phyloP scores from a whole-genome alignment of 768 basidiomycete species.

The Exidia glandulosa region DNA sequence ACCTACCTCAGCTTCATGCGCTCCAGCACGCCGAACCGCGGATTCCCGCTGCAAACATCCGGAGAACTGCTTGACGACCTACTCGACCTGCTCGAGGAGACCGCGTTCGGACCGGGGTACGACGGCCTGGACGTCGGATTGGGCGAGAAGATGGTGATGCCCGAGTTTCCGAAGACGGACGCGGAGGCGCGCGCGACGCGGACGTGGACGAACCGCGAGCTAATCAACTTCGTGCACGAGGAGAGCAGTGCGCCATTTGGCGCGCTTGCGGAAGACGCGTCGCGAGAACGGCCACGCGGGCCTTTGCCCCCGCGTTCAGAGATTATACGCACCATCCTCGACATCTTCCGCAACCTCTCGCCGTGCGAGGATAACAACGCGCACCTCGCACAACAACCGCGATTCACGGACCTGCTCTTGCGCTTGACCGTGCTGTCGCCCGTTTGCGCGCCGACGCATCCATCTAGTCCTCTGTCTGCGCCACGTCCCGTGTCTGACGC shows the following conservation, averaged over 20 bases:
- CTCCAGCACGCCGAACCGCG: constrained; percentile 39
- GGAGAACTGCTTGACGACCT: constrained; percentile 77
- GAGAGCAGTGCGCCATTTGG: constrained; percentile 51
- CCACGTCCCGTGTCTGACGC: constrained; percentile 37
- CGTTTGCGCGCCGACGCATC: background rate
- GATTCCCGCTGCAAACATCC: constrained; percentile 68
- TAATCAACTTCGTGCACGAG: constrained; percentile 49
- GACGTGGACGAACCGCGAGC: constrained; percentile 54
- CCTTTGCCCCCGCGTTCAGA: constrained; percentile 60
- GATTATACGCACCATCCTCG: constrained; percentile 55
- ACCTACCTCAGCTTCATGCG: constrained; percentile 72
- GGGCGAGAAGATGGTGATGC: background rate
- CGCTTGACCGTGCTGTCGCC: constrained; percentile 47
- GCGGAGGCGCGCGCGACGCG: constrained; percentile 13
- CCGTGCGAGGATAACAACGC: constrained; percentile 57
- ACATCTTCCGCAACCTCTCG: constrained; percentile 83
- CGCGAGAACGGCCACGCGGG: constrained; percentile 32
- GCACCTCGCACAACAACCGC: constrained; percentile 48
- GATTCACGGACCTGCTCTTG: constrained; percentile 54
- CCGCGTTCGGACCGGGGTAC: constrained; percentile 50
- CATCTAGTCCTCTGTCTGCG: background rate
- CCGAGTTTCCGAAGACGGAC: constrained; percentile 3
- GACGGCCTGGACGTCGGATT: constrained; percentile 9
- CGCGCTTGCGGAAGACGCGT: constrained; percentile 31
- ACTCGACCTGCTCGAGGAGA: constrained; percentile 76